phyloP scores from a whole-genome alignment of 2,329 filamentous ascomycete genomes.

The Herpotrichia juniperi region DNA sequence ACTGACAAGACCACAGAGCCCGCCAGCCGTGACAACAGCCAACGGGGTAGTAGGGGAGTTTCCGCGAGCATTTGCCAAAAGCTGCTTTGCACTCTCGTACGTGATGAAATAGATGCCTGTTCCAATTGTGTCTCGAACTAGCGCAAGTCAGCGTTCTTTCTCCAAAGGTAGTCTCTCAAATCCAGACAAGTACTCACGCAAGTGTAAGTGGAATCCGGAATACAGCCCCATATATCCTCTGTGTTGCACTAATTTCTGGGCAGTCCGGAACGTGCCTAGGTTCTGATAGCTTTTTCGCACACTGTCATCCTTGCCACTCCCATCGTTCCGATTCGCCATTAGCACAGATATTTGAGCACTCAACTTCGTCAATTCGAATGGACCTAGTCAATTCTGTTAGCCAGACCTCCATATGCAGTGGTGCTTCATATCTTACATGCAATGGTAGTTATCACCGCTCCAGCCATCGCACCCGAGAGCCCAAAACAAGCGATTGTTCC shows the following conservation, averaged over 20 bases:
- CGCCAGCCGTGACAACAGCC: conserved; percentile 78
- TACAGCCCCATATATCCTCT: conserved; percentile 77
- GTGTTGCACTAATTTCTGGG: conserved; percentile 77
- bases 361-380: conserved; percentile 88
- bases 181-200: conserved; percentile 62
- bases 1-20: conserved; percentile 80
- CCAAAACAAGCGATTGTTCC: conserved; percentile 79
- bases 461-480: conserved; percentile 77
- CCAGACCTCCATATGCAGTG: neutral
- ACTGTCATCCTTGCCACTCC: conserved; percentile 41
- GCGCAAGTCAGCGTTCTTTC: conserved; percentile 17
- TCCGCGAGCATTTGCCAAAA: conserved; percentile 76
- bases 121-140: conserved; percentile 81
- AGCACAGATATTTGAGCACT: conserved; percentile 85
- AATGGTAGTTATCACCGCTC: conserved; percentile 78
- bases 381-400: conserved; percentile 56
- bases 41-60: conserved; percentile 78
- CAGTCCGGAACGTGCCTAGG: conserved; percentile 77
- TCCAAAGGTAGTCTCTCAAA: neutral
- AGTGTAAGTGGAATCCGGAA: conserved; percentile 78
- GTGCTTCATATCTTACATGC: conserved; percentile 61
- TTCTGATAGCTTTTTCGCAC: conserved; percentile 70
- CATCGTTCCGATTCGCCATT: conserved; percentile 67
- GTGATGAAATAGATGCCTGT: conserved; percentile 89
- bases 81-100: conserved; percentile 84